Percentiles rank a stretch among this genome's conserved stretches.
Evolutionary conservation across 2,329 filamentous ascomycete genomes (phyloP).

Genomic region (Colletotrichum orbiculare): DNA sequence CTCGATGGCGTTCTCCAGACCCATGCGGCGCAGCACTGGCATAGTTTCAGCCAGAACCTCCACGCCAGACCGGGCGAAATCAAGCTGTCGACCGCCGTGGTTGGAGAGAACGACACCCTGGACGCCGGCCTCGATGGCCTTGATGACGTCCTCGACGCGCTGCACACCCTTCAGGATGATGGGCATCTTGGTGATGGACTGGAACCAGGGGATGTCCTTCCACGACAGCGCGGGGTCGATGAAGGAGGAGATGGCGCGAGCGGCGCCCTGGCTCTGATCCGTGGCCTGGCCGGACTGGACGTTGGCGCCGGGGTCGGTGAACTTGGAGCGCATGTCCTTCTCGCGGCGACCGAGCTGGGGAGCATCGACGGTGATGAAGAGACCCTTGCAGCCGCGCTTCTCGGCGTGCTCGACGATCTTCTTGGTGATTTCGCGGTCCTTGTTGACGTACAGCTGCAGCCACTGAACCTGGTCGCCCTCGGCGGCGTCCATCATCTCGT

Average conservation of each 20-base stretch:
- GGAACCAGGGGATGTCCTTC: conserved; percentile 96
- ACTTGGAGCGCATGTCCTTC: conserved; percentile 98
- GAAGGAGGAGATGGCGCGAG: conserved; percentile 93
- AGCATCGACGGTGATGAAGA: conserved; percentile 98
- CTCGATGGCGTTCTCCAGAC: conserved; percentile 82
- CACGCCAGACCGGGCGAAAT: conserved; percentile 88
- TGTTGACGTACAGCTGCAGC: conserved; percentile 98
- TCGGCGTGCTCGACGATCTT: conserved; percentile 94
- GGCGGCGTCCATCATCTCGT: conserved; percentile 92
- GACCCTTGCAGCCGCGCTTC: conserved; percentile 87
- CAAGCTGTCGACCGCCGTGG: conserved; percentile 93
- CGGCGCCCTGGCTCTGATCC: conserved; percentile 91
- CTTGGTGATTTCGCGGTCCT: conserved; percentile 89
- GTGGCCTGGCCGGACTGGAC: conserved; percentile 82
- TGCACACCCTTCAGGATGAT: conserved; percentile 98
- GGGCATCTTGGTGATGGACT: conserved; percentile 89
- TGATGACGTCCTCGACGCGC: conserved; percentile 92
- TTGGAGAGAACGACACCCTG: conserved; percentile 95
- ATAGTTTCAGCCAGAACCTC: conserved; percentile 95
- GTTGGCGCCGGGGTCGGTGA: conserved; percentile 82
- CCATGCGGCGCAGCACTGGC: conserved; percentile 81
- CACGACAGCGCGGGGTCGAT: conserved; percentile 95
- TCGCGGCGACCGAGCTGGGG: conserved; percentile 94
- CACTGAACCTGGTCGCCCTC: conserved; percentile 88
- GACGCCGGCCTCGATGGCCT: conserved; percentile 83